These are phyloP conservation scores for Trichosporon sp. DNA, from an alignment of 1,284 basidiomycete species.

Conservation along the genomic window DNA sequence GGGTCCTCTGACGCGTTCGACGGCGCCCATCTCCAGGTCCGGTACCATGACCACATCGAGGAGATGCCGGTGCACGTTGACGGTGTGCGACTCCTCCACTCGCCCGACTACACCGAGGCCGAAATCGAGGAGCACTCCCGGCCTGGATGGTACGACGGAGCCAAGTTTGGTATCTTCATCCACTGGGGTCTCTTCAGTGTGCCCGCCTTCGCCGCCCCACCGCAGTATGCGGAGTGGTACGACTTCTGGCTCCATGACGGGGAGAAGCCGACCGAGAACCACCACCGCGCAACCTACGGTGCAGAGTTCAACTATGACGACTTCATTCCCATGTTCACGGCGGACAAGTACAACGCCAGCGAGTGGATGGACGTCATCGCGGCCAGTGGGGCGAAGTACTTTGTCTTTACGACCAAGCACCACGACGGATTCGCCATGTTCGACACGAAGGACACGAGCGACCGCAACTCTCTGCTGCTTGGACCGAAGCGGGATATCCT, in stretches of 20 bases:
- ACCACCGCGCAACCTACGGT: constrained; percentile 63
- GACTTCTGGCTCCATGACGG: constrained; percentile 49
- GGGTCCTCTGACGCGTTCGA: not conserved
- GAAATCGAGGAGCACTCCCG: constrained; percentile 27
- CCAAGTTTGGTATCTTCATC: constrained; percentile 59
- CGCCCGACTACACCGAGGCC: constrained; percentile 24
- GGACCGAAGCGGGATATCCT: constrained; percentile 64
- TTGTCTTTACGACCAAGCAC: constrained; percentile 63
- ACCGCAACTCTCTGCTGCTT: constrained; percentile 61
- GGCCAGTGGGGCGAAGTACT: constrained; percentile 65
- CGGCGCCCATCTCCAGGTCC: not conserved
- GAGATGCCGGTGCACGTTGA: not conserved
- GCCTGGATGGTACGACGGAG: constrained; percentile 29
- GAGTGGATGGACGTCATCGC: constrained; percentile 64
- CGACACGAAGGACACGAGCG: constrained; percentile 60
- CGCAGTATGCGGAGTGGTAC: constrained; percentile 65
- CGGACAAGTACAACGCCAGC: constrained; percentile 62
- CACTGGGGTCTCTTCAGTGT: constrained; percentile 66
- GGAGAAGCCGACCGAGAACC: constrained; percentile 57
- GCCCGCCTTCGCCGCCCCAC: constrained; percentile 41
- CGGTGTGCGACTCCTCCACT: constrained; percentile 23
- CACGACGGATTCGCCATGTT: constrained; percentile 61
- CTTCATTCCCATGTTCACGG: constrained; percentile 64
- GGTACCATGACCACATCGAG: not conserved
- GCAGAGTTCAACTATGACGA: constrained; percentile 62